These are phyloP conservation scores for Kluyveromyces nonfermentans DNA, from an alignment of 805 yeast genomes.

Conservation along the genomic window DNA sequence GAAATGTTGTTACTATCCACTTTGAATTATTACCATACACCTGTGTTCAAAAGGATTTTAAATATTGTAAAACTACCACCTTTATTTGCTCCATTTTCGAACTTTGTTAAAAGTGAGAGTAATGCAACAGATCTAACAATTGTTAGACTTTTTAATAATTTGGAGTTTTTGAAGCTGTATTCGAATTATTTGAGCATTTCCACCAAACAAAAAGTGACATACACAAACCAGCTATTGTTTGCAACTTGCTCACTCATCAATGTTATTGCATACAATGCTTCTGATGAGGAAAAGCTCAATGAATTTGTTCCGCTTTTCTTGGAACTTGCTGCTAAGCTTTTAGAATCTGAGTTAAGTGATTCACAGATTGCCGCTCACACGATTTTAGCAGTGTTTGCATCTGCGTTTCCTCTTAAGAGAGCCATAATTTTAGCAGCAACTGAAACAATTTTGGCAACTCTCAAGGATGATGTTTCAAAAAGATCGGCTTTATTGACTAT, in stretches of 20 bases:
- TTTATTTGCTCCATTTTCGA: slow-evolving; percentile 60
- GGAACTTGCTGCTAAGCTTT: slow-evolving; percentile 47
- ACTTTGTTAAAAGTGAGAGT: slow-evolving; percentile 54
- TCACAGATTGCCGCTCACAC: slow-evolving; percentile 80
- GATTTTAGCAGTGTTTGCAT: slow-evolving; percentile 62
- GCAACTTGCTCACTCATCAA: slow-evolving; percentile 61
- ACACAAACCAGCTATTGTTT: slow-evolving; percentile 66
- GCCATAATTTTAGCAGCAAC: slow-evolving; percentile 51
- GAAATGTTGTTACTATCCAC: slow-evolving; percentile 64
- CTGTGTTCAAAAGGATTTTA: slow-evolving; percentile 66
- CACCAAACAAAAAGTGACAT: slow-evolving; percentile 46
- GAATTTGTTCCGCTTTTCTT: slow-evolving; percentile 47
- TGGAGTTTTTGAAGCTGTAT: slow-evolving; percentile 58
- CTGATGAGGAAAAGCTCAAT: slow-evolving; percentile 35
- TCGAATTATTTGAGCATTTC: slow-evolving; percentile 39
- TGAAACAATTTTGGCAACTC: slow-evolving; percentile 43
- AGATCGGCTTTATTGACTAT: slow-evolving; percentile 40
- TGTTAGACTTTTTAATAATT: slow-evolving; percentile 64
- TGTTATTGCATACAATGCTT: slow-evolving; percentile 49
- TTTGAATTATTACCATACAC: slow-evolving; percentile 70
- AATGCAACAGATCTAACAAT: slow-evolving; percentile 60
- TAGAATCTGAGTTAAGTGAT: slow-evolving; percentile 42
- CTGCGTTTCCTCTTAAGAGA: slow-evolving; percentile 54
- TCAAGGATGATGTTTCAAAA: slow-evolving; percentile 32
- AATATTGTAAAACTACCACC: slow-evolving; percentile 73